Base-by-base conservation (phyloP, 371 early-diverging fungal genomes). In the Blakeslea trispora region DNA sequence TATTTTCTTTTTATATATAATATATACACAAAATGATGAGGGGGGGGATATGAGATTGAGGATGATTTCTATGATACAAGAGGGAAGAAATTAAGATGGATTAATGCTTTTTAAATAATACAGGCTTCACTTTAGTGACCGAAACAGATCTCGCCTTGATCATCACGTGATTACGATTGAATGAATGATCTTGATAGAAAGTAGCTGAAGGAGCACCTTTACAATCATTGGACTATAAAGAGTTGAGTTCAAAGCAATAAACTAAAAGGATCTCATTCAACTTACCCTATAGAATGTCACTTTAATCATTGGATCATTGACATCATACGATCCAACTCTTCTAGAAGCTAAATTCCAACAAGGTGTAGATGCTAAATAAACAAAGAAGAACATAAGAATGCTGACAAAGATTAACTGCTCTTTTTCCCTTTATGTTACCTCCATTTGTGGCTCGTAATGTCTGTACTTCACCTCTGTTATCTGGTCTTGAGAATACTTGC, bases 291-390 rank as follows among this genome's bases (percentile, higher is more conserved):
- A 67, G 39, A 67, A 63, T n/a, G 60, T 59, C 28, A 67, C 54
- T 52, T 63, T 67, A 31, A 62, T 59, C 22, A 67, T 45, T 19
- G 68, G 68, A 37, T 67, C 68, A 46, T 67, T 67, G 6, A 67
- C 22, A 22, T 59, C 68, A 44, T 52, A 59, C 17, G 68, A 67
- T 3, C 68, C 68, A 5, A 67, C 68, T 40, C 56, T 47, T 49
- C 59, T 67, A 1, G 63, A 63, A 17, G 63, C 43, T 19, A 67
- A 24, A 45, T 67, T 67, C 63, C 63, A 59, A 15, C 68, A 67
- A 17, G 59, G 52, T 21, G 56, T 21, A 32, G 59, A 44, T 5
- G 53, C 61, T 66, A 47, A 31, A 28, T 41, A 11, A 32, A 49
- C 45, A 51, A 41, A n/a, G n/a, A 47, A 2, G 1, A 21, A 11